A percentile compares a stretch with the other conserved stretches of the same genome.
These are phyloP conservation scores for Neurospora sublineolata DNA, from an alignment of 495 filamentous ascomycete genomes.

Conservation along the genomic window DNA sequence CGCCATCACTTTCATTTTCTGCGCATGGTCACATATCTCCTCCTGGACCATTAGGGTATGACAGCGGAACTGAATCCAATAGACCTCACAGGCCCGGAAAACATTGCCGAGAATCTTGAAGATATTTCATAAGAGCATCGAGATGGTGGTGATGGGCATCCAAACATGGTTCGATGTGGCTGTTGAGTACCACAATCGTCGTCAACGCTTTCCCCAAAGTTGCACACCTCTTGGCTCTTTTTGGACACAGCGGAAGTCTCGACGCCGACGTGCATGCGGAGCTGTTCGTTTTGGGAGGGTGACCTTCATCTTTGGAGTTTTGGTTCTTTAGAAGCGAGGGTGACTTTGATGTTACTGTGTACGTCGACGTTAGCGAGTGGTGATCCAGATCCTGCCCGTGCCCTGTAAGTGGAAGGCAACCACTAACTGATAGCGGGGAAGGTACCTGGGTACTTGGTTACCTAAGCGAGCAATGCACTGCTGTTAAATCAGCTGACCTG, in stretches of 20 bases:
- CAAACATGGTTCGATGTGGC: background rate
- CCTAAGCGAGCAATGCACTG: background rate
- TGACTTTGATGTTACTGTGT: background rate
- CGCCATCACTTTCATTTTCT: background rate
- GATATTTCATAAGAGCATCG: background rate
- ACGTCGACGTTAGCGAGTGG: background rate
- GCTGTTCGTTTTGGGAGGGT: background rate
- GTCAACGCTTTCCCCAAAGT: background rate
- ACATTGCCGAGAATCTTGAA: background rate
- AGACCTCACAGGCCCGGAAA: background rate
- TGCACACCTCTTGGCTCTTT: background rate
- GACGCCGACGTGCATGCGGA: background rate
- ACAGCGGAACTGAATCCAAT: background rate
- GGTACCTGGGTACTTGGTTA: background rate
- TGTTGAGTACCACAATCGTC: background rate
- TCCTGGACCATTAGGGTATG: background rate
- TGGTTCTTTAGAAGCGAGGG: background rate
- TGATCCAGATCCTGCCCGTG: background rate
- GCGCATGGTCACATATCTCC: background rate
- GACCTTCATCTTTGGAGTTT: background rate
- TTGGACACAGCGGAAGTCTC: background rate
- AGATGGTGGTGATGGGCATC: background rate
- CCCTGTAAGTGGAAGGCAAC: background rate
- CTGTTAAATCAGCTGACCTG: background rate
- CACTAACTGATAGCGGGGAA: background rate